These are phyloP conservation scores for Lenzites betulinus DNA, from an alignment of 768 basidiomycete species.

Conservation along the genomic window DNA sequence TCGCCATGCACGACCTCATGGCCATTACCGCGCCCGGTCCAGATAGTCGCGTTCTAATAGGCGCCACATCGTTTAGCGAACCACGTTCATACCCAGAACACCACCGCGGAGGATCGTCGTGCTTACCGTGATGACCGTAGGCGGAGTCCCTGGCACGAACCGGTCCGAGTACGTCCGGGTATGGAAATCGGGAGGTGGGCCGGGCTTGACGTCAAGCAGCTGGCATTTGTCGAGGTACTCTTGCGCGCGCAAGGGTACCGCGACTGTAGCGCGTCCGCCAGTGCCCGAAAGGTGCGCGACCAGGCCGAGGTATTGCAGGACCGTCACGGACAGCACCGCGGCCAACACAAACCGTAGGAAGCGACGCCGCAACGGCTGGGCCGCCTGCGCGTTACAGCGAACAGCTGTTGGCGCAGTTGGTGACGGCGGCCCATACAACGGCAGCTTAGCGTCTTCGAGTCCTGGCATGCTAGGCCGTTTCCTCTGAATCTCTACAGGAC, in stretches of 20 bases:
- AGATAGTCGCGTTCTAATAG: constrained; percentile 67
- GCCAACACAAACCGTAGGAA: neutral
- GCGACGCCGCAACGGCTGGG: no score
- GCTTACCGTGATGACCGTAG: constrained; percentile 44
- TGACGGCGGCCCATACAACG: neutral
- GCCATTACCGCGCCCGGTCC: constrained; percentile 78
- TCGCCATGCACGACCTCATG: constrained; percentile 65
- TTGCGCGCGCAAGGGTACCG: constrained; percentile 18
- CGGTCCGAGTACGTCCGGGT: constrained; percentile 62
- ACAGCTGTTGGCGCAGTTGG: neutral
- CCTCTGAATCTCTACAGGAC: no score
- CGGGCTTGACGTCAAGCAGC: constrained; percentile 42
- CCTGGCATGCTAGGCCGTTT: neutral
- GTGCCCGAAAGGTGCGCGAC: neutral
- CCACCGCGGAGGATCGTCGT: no score
- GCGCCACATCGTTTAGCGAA: neutral
- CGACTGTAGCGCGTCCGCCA: neutral
- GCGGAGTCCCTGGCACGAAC: constrained; percentile 61
- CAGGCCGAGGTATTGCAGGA: constrained; percentile 3
- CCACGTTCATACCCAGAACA: neutral
- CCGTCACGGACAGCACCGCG: neutral
- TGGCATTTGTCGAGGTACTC: constrained; percentile 46
- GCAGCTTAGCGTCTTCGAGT: neutral
- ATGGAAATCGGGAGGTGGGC: constrained; percentile 49
- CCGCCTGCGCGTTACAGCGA: neutral